Base-by-base conservation (phyloP, 2,329 filamentous ascomycete species). In the Zalaria sp. region DNA sequence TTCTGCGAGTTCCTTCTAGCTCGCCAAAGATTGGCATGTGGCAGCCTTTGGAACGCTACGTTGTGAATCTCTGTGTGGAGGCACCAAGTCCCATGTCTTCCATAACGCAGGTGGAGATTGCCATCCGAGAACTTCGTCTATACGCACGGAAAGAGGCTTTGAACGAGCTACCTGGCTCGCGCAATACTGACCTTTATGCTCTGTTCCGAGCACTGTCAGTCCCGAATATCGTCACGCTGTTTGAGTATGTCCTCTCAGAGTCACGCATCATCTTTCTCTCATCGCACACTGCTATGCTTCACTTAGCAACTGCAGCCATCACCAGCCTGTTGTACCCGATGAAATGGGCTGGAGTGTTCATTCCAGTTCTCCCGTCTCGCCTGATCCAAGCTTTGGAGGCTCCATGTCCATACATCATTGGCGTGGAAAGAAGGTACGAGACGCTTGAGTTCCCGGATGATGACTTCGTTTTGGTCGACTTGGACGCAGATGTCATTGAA, bases 41-140 rank as follows among this genome's bases (percentile, higher is more conserved):
- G 91, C 89, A 95, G 59, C 91, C 91, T 9, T 66, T 98, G 46
- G 91, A 98, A 66, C 80, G 88, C 56, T 98, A 96, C 60, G 88
- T 98, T 29, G 81, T 96, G 64, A 96, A 96, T 59, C 71, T 98
- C 29, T 98, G 91, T 63, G 88, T 88, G 6, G 89, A 96, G 63
- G 91, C 91, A 2, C 82, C 93, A 55, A 89, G 83, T 55, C 91
- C 91, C 1, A 76, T 94, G 39, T 83, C 83, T 29, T 96, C 91
- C 34, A 89, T 93, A 63, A 96, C 89, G 0, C 91, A 98, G 59
- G 87, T 96, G 28, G 91, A 98, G 63, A 71, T 96, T 32, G 81
- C 83, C 1, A 77, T 98, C 28, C 77, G 91, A 44, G 91, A 98
- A 59, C 65, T 98, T 51, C 82, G 87, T 28, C 69, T 98, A 40